Evolutionary conservation across 1,284 basidiomycete genomes (phyloP), one percentile per base, ranked within the genome.

Genomic region (Cerioporus squamosus): DNA sequence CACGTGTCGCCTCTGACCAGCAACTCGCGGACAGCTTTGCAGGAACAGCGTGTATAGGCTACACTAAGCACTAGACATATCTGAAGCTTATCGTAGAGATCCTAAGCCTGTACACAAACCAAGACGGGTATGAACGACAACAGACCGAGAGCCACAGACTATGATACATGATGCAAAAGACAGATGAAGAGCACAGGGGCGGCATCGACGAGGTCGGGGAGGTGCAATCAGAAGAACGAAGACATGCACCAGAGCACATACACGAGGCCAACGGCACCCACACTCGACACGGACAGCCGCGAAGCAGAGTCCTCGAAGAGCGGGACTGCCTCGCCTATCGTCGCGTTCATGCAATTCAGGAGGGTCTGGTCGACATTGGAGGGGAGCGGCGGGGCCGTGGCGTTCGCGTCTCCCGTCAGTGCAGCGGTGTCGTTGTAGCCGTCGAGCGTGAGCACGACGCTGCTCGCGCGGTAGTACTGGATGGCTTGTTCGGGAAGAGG

Each of bases 351-450:
- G 60, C 86, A 86, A 45, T 75, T 67, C 23, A 87, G 62, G 40
- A 86, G 72, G 2, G 71, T 75, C 14, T 69, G 68, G 66, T 88
- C 81, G 36, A 82, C 70, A 58, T 73, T 73, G n/a, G 68, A 63
- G 0, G 82, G 83, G 1, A 88, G 65, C 0, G 82, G 79, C 6
- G 80, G 77, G 56, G 84, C 77, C 0, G 82, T 72, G 1, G 77
- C 75, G 24, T 74, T 77, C 29, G 76, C 71, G 26, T 79, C 76
- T 10, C 70, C 63, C 38, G 64, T 66, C 29, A 83, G 70, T 17
- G 76, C 74, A 49, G 77, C 74, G 0, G 84, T 82, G 61, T 87
- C 80, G 65, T 90, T 88, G 70, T 89, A 91, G 2, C 85, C 85
- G 59, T 87, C 83, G 18, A 90, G 72, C 8, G 79, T 78, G 20